phyloP scores from a whole-genome alignment of 768 basidiomycete genomes.

The Cubamyces sp. region DNA sequence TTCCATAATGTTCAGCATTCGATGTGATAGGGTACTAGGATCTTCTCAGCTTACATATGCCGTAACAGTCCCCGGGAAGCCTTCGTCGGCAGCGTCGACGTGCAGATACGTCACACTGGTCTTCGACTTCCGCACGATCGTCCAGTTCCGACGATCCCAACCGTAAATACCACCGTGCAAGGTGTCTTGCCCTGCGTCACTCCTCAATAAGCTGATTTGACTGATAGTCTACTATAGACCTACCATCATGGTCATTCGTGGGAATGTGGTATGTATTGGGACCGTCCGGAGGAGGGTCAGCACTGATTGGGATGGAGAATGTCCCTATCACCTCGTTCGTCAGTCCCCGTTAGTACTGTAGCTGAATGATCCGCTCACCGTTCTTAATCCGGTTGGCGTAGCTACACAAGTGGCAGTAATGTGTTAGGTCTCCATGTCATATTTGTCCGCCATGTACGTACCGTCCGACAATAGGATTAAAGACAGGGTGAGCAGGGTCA shows the following conservation, averaged over 20 bases:
- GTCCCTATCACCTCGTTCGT: conserved; percentile 39
- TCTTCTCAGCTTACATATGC: conserved; percentile 21
- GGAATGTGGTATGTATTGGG: conserved; percentile 54
- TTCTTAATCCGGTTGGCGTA: conserved; percentile 59
- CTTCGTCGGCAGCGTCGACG: conserved; percentile 55
- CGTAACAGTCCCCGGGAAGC: conserved; percentile 38
- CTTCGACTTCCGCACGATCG: conserved; percentile 43
- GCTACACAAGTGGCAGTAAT: conserved; percentile 37
- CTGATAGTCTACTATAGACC: conserved; percentile 32
- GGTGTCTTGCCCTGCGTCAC: conserved; percentile 43
- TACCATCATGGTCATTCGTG: conserved; percentile 53
- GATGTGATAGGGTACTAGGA: not conserved
- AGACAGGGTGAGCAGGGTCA: conserved; percentile 52
- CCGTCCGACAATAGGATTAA: conserved; percentile 37
- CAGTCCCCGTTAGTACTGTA: not conserved
- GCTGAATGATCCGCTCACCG: conserved; percentile 34
- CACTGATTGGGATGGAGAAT: conserved; percentile 57
- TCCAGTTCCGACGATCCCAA: conserved; percentile 64
- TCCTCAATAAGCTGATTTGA: not conserved
- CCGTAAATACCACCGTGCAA: conserved; percentile 60
- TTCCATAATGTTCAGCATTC: conserved; percentile 20
- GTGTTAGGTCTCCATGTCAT: no score
- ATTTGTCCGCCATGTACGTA: not conserved
- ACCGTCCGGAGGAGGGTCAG: conserved; percentile 45
- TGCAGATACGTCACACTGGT: conserved; percentile 58